These are phyloP conservation scores for Asterophora lycoperdoides DNA, from an alignment of 768 basidiomycete genomes.

Conservation along the genomic window DNA sequence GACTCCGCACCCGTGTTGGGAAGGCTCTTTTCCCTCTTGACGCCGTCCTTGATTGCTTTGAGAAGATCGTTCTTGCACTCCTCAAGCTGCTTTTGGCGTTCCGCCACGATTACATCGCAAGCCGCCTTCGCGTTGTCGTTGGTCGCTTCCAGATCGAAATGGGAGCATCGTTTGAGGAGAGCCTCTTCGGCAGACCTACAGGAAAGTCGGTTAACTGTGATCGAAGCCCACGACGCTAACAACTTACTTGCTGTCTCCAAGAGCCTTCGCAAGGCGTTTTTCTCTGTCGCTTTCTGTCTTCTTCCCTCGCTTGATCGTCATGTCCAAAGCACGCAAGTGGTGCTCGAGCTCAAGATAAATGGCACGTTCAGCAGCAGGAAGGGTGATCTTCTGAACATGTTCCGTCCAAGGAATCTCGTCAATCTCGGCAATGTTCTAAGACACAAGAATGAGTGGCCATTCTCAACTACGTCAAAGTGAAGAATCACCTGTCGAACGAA, in stretches of 20 bases:
- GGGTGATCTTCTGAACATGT: slow-evolving; percentile 57
- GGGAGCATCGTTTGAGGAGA: slow-evolving; percentile 90
- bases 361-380: slow-evolving; percentile 90
- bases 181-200: slow-evolving; percentile 85
- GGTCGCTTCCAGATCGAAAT: slow-evolving; percentile 79
- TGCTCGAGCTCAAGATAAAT: slow-evolving; percentile 95
- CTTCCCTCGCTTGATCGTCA: slow-evolving; percentile 63
- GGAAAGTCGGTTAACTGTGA: slow-evolving; percentile 4
- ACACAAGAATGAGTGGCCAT: not conserved
- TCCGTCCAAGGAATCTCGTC: slow-evolving; percentile 85
- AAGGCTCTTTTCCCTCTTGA: slow-evolving; percentile 65
- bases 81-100: slow-evolving; percentile 74
- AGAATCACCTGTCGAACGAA: slow-evolving; percentile 75
- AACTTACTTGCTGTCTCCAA: slow-evolving; percentile 84
- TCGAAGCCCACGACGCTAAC: not conserved
- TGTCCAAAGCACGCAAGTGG: slow-evolving; percentile 85
- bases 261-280: slow-evolving; percentile 77
- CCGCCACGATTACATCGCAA: slow-evolving; percentile 86
- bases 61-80: slow-evolving; percentile 75
- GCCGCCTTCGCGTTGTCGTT: slow-evolving; percentile 82
- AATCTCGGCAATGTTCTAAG: slow-evolving; percentile 91
- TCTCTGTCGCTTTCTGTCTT: slow-evolving; percentile 83
- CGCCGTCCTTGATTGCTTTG: slow-evolving; percentile 57
- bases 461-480: not conserved
- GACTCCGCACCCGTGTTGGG: slow-evolving; percentile 63